Evolutionary conservation across 1,284 basidiomycete genomes (phyloP).

Genomic region (Rhodotorula sp.): DNA sequence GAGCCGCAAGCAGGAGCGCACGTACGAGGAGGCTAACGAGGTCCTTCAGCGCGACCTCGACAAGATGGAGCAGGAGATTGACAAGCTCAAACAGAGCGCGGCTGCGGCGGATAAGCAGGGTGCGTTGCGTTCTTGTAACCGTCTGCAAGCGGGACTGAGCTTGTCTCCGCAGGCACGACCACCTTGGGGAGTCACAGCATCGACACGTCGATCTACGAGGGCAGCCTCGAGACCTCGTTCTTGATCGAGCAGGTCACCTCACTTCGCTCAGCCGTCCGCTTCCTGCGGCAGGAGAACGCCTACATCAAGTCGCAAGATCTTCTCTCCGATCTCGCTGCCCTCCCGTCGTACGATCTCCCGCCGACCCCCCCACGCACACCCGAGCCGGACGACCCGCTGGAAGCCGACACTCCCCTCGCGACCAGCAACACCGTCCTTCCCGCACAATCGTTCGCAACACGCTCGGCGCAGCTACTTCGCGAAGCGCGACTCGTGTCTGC

Average conservation of each 20-base stretch:
- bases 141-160: conserved; percentile 49
- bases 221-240: conserved; percentile 78
- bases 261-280: conserved; percentile 83
- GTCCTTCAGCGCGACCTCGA: conserved; percentile 88
- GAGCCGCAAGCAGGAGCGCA: conserved; percentile 78
- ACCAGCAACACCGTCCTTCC: conserved; percentile 51
- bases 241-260: conserved; percentile 84
- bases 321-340: conserved; percentile 71
- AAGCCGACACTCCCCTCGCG: conserved; percentile 45
- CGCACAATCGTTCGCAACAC: conserved; percentile 68
- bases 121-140: neutral
- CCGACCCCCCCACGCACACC: conserved; percentile 37
- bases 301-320: conserved; percentile 87
- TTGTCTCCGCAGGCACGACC: neutral
- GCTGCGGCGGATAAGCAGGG: conserved; percentile 48
- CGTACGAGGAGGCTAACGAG: conserved; percentile 90
- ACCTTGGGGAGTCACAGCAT: neutral
- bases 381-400: conserved; percentile 11
- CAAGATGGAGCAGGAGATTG: conserved; percentile 79
- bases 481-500: conserved; percentile 80
- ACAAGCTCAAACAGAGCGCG: conserved; percentile 67
- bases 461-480: conserved; percentile 76
- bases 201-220: conserved; percentile 60
- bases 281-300: conserved; percentile 86
- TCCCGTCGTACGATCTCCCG: conserved; percentile 63